Base-by-base conservation (phyloP, 2,329 filamentous ascomycete species). In the Gremmenia infestans region DNA sequence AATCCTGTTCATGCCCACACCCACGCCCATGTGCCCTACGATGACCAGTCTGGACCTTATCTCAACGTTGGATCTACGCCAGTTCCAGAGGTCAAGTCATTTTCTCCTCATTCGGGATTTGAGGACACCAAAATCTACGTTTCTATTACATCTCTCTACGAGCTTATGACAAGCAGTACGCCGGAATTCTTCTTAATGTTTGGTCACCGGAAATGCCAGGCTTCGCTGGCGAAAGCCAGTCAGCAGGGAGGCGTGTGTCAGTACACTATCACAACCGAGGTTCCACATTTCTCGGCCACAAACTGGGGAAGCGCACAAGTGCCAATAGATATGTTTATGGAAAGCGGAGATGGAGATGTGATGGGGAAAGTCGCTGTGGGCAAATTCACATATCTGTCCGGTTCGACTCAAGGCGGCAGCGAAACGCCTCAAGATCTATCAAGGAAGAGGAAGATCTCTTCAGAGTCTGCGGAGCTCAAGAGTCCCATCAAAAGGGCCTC, bases 61-160 rank as follows among this genome's bases (percentile, higher is more conserved):
- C 80, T 92, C 68, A 78, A 79, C 67, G 75, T 82, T 53, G 74
- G 82, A 36, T 74, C 82, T 64, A 81, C 81, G 58, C 81, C 80
- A 66, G 72, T 79, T 62, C 83, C 83, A 56, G 79, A 85, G 66
- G 75, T 96, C 61, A 78, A 85, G 57, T 87, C 87, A 56, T 90
- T 82, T 70, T 80, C 83, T 57, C 93, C 92, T 17, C 74, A 76
- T 46, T 78, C 82, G 66, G 92, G 91, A 45, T 73, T 78, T 36
- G 80, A 81, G 67, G 88, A 88, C 53, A 88, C 87, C 19, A 85
- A 85, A 65, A 76, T 96, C 9, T 80, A 81, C 57, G 78, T 96
- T 61, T 87, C 89, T 68, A 81, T 96, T 32, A 84, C 86, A 52
- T 87, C 88, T 45, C 80, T 86, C 58, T 89, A 89, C 73, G 87